phyloP scores from a whole-genome alignment of 495 filamentous ascomycete genomes.

The Penicillium desertorum region DNA sequence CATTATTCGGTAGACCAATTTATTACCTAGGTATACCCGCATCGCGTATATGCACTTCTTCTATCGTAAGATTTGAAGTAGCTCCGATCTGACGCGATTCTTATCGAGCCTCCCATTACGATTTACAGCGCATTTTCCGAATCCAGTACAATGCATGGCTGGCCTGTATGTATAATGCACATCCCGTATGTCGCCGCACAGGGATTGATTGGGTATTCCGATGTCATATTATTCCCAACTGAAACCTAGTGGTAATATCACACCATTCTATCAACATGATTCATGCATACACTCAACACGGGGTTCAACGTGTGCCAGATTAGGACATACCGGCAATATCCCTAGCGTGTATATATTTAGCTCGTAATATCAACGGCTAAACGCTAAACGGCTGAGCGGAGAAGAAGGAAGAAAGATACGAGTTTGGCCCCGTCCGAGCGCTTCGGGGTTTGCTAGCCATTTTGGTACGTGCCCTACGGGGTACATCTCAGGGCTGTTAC shows the following conservation, averaged over 20 bases:
- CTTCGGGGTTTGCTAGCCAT: background rate
- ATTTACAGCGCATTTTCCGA: background rate
- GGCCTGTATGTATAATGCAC: background rate
- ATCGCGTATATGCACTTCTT: background rate
- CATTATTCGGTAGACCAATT: background rate
- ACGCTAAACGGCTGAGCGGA: background rate
- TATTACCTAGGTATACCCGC: background rate
- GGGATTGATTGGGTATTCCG: background rate
- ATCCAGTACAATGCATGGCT: background rate
- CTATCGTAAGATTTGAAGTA: slow-evolving; percentile 3
- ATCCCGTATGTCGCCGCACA: background rate
- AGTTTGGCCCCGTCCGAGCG: slow-evolving; percentile 11
- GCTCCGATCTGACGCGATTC: slow-evolving; percentile 18
- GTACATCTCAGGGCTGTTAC: background rate
- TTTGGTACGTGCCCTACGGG: background rate
- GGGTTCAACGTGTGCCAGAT: background rate
- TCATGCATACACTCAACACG: background rate
- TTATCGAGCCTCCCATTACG: slow-evolving; percentile 15
- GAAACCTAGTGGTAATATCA: background rate
- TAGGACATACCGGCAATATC: background rate
- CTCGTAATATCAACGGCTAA: slow-evolving; percentile 2
- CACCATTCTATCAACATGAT: background rate
- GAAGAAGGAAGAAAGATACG: background rate
- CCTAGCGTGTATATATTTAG: background rate
- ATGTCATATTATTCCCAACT: background rate